phyloP scores from a whole-genome alignment of 805 yeast species.

The Yamadazyma sp. region DNA sequence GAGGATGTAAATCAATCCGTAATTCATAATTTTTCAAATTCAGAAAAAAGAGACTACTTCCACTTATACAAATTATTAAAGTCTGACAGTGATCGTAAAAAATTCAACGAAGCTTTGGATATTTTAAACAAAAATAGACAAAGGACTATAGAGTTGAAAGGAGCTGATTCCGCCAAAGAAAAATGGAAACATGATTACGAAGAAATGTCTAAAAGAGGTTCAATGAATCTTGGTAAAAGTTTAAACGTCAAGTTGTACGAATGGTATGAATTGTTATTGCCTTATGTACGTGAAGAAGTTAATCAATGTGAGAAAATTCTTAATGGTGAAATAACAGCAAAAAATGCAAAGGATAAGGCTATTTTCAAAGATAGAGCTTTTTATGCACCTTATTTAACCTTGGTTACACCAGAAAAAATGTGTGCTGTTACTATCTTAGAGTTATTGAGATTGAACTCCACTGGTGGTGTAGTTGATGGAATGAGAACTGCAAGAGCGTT shows the following conservation, averaged over 20 bases:
- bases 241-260: slow-evolving; percentile 75
- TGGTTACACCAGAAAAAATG: slow-evolving; percentile 77
- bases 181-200: slow-evolving; percentile 87
- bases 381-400: slow-evolving; percentile 73
- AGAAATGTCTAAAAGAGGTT: slow-evolving; percentile 58
- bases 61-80: slow-evolving; percentile 55
- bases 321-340: slow-evolving; percentile 20
- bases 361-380: slow-evolving; percentile 43
- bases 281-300: slow-evolving; percentile 66
- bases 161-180: slow-evolving; percentile 80
- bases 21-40: slow-evolving; percentile 28
- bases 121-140: slow-evolving; percentile 75
- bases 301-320: slow-evolving; percentile 48
- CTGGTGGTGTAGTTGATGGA: slow-evolving; percentile 76
- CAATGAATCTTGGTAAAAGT: slow-evolving; percentile 50
- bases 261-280: slow-evolving; percentile 78
- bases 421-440: slow-evolving; percentile 84
- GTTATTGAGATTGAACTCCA: slow-evolving; percentile 65
- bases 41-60: slow-evolving; percentile 58
- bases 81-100: slow-evolving; percentile 38
- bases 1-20: slow-evolving; percentile 23
- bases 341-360: slow-evolving; percentile 15
- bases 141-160: slow-evolving; percentile 67
- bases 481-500: slow-evolving; percentile 83
- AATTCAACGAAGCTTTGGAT: slow-evolving; percentile 68